Evolutionary conservation across 352 stramenopile genomes (phyloP), one percentile per base, ranked within the genome.

Genomic region (Globisporangium camurandrum): DNA sequence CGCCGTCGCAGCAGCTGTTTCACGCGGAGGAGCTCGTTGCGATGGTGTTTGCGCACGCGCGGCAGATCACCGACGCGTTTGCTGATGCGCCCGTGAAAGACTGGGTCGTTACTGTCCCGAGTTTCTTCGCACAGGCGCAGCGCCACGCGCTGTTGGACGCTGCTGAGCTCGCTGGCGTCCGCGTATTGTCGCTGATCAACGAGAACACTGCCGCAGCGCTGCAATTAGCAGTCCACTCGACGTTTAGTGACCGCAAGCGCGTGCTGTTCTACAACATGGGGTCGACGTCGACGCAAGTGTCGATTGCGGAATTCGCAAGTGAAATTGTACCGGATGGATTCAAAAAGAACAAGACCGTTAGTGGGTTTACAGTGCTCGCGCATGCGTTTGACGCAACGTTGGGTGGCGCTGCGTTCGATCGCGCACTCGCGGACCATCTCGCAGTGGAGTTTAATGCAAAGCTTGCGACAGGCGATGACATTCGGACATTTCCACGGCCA

Each of bases 221-320:
- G 19, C 95, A 99, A 50, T 96, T 97, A 63, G 92, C 75, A 0
- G 95, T 99, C 53, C 94, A 98, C 65, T 83, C 93, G 31, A 88
- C 86, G 24, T 96, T 96, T 57, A 44, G 64, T 16, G 75, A 83
- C 40, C 93, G 96, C 22, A 79, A 94, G 45, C 81, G 80, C 38
- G 84, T 98, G 24, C 56, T 99, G 23, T 98, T 99, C 59, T 99
- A 98, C 87, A 98, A 99, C 74, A 86, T 98, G 77, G 97, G 97
- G 51, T 95, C 91, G 8, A 93, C 82, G 17, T 86, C 84, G 10
- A 54, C 96, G 27, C 92, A 98, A 63, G 84, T 93, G 14, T 87
- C 63, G 20, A 66, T 98, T 4, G 82, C 96, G 3, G 69, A 87
- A 58, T 96, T 96, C 62, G 84, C 75, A 17, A 88, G 68, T 39